These are phyloP conservation scores for Clitopilus hobsonii DNA, from an alignment of 768 basidiomycete genomes.

Conservation along the genomic window DNA sequence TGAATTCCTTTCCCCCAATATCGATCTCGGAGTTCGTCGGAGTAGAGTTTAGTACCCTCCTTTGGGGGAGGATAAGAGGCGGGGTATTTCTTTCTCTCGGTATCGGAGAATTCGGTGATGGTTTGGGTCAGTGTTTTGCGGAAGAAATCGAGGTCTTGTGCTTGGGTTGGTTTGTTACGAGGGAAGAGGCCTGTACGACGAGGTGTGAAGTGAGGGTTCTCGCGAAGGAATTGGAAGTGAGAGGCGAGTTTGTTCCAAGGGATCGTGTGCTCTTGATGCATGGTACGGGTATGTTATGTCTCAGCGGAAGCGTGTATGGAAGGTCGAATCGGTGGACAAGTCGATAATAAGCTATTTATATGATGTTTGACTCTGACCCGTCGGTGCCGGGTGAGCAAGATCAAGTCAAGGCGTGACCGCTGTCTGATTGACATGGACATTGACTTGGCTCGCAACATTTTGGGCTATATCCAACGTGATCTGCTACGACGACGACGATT, in stretches of 20 bases:
- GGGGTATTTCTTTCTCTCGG: conserved; percentile 6
- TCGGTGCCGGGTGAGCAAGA: no score
- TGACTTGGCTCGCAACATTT: no score
- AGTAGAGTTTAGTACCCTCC: not conserved
- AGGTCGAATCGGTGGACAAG: no score
- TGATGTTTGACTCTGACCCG: no score
- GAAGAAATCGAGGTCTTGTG: conserved; percentile 5
- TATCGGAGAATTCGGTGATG: conserved; percentile 7
- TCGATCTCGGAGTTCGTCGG: conserved; percentile 2
- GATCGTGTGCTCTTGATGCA: not conserved
- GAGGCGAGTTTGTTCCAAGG: not conserved
- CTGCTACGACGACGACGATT: no score
- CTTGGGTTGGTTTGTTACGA: conserved; percentile 1
- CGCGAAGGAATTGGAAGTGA: conserved; percentile 3
- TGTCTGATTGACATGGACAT: no score
- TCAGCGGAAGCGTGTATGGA: no score
- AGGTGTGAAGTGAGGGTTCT: conserved; percentile 4
- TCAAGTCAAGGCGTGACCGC: no score
- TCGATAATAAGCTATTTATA: no score
- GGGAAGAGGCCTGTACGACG: conserved; percentile 2
- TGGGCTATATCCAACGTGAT: no score
- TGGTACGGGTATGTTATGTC: no score
- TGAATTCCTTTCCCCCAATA: not conserved
- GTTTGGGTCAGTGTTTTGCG: not conserved
- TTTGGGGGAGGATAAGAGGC: not conserved